Percentiles rank a stretch among this genome's conserved stretches.
Evolutionary conservation across 495 filamentous ascomycete species (phyloP).

Genomic region (Xylaria acuta): DNA sequence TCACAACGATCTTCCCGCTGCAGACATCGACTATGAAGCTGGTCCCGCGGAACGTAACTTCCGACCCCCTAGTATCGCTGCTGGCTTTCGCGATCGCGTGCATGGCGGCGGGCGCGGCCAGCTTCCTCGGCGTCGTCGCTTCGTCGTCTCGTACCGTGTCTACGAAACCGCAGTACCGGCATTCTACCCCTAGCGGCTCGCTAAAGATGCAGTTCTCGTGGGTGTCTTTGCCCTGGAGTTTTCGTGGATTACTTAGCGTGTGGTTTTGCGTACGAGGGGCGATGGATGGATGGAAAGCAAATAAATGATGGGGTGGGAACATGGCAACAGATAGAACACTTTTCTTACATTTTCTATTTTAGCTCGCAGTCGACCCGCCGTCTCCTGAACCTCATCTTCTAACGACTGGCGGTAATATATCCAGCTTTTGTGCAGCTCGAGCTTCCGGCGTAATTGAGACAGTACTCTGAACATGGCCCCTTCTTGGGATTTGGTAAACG

Average conservation of each 20-base stretch:
- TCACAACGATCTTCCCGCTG: conserved; percentile 22
- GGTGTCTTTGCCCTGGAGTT: not conserved
- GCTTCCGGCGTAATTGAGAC: not conserved
- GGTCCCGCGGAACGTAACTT: conserved; percentile 28
- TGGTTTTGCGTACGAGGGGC: not conserved
- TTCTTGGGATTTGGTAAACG: conserved; percentile 1
- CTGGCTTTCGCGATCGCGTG: conserved; percentile 11
- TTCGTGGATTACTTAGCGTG: not conserved
- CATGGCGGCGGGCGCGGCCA: conserved; percentile 38
- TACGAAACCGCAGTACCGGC: conserved; percentile 37
- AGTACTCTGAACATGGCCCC: conserved; percentile 10
- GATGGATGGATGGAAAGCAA: not conserved
- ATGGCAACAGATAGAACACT: not conserved
- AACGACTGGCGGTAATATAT: conserved; percentile 29
- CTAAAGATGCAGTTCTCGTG: not conserved
- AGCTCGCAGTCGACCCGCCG: not conserved
- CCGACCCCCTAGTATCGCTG: conserved; percentile 16
- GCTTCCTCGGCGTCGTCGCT: conserved; percentile 25
- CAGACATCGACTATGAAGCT: conserved; percentile 32
- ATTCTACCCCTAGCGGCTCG: conserved; percentile 20
- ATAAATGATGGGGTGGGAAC: not conserved
- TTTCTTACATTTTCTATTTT: not conserved
- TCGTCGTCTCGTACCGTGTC: conserved; percentile 22
- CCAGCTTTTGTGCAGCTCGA: conserved; percentile 20
- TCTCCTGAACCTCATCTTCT: conserved; percentile 24